These are phyloP conservation scores for Mucor sp. DNA, from an alignment of 371 early-diverging fungal species.

Conservation along the genomic window DNA sequence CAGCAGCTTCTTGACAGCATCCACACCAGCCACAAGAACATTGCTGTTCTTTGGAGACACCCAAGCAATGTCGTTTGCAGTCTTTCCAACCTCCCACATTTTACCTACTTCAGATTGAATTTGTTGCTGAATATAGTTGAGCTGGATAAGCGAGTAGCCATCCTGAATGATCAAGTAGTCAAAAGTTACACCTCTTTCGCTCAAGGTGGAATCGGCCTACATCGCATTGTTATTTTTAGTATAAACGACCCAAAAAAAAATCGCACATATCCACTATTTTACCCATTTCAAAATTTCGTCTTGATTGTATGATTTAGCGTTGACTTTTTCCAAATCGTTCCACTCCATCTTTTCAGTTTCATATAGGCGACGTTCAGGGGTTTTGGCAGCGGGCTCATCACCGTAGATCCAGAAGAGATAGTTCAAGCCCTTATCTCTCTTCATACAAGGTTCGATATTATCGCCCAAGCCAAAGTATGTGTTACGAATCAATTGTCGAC, in stretches of 20 bases:
- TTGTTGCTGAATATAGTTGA: slow-evolving; percentile 24
- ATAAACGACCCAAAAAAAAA: not conserved
- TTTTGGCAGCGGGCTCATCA: slow-evolving; percentile 28
- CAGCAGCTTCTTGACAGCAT: slow-evolving; percentile 19
- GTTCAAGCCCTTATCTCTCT: slow-evolving; percentile 41
- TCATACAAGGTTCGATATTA: slow-evolving; percentile 59
- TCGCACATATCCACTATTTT: slow-evolving; percentile 11
- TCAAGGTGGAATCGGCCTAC: slow-evolving; percentile 16
- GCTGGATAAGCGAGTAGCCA: slow-evolving; percentile 32
- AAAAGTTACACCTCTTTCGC: slow-evolving; percentile 32
- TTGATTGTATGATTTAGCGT: slow-evolving; percentile 31
- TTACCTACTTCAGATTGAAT: slow-evolving; percentile 16
- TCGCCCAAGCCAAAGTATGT: slow-evolving; percentile 56
- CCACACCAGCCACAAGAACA: slow-evolving; percentile 25
- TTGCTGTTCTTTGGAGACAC: slow-evolving; percentile 19
- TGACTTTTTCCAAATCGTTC: slow-evolving; percentile 41
- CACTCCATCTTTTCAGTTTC: slow-evolving; percentile 62
- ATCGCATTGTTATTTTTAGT: not conserved
- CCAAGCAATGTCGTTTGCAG: slow-evolving; percentile 30
- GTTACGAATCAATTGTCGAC: slow-evolving; percentile 53
- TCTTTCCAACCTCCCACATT: slow-evolving; percentile 2
- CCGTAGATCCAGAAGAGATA: slow-evolving; percentile 61
- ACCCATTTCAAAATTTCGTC: slow-evolving; percentile 38
- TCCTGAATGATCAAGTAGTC: slow-evolving; percentile 48
- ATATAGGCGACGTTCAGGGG: slow-evolving; percentile 40